Conservation (phyloP, 441 rosid species). For the Capsella rubella region DNA sequence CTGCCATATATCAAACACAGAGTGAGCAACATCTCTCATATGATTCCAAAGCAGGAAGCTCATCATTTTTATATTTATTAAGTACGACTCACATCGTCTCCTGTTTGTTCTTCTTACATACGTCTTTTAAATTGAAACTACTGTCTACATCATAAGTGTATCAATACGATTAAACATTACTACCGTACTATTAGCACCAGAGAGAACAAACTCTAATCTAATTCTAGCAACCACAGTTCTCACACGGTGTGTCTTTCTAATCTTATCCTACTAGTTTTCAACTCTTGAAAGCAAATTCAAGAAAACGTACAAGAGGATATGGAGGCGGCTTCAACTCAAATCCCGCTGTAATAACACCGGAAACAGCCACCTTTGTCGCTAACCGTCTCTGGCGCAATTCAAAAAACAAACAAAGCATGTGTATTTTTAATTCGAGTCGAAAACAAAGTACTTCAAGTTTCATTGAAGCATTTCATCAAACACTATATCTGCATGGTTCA, state of each 20-base stretch:
- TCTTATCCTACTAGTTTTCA: conserved; percentile 4
- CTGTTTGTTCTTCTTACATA: not conserved
- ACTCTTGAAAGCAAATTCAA: not conserved
- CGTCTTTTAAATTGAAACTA: not conserved
- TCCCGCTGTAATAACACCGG: conserved; percentile 51
- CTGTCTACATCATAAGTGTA: too few species aligned
- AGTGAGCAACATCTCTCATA: conserved; percentile 15
- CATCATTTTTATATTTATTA: not conserved
- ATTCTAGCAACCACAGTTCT: not conserved
- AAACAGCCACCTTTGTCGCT: conserved; percentile 39
- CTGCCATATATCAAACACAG: conserved; percentile 46
- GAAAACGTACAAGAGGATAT: conserved; percentile 68
- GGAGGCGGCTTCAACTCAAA: conserved; percentile 90
- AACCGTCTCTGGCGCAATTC: conserved; percentile 35
- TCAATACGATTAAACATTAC: too few species aligned
- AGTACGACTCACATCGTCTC: not conserved
- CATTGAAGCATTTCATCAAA: conserved; percentile 46
- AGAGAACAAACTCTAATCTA: not conserved
- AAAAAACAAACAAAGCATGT: not conserved
- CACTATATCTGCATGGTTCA: conserved; percentile 21
- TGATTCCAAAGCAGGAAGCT: not conserved
- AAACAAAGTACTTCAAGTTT: conserved; percentile 12
- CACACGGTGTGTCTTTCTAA: not conserved
- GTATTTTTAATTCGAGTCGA: not conserved
- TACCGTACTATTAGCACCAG: not conserved